Percentiles rank a stretch among this genome's conserved stretches.
These are phyloP conservation scores for Brasenia schreberi DNA, from an alignment of 164 flowering plant genomes.

Conservation along the genomic window DNA sequence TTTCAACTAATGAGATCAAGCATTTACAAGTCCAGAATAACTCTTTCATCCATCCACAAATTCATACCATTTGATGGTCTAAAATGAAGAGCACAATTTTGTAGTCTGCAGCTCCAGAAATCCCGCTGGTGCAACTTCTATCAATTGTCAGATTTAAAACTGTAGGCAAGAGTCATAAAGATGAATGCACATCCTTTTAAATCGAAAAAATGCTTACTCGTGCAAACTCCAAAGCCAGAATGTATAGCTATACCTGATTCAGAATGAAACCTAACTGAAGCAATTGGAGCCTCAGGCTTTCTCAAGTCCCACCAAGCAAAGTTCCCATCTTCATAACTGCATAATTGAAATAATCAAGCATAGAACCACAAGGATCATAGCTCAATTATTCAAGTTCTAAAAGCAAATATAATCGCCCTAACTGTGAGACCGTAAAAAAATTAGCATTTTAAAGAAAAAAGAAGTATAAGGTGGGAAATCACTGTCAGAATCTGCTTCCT, in stretches of 20 bases:
- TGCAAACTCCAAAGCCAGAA: background rate
- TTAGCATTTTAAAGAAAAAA: background rate
- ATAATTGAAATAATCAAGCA: background rate
- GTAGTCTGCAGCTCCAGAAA: constrained; percentile 83
- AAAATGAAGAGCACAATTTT: constrained; percentile 46
- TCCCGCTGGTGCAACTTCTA: constrained; percentile 52
- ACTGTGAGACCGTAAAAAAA: too few relatives aligned
- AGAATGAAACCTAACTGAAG: constrained; percentile 62
- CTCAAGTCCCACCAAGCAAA: constrained; percentile 90
- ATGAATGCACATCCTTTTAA: background rate
- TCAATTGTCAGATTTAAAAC: constrained; percentile 63
- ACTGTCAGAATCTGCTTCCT: too few relatives aligned
- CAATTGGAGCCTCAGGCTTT: constrained; percentile 48
- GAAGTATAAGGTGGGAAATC: background rate
- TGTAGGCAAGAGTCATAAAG: constrained; percentile 13
- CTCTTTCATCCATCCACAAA: background rate
- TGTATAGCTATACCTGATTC: constrained; percentile 52
- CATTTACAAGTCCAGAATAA: too few relatives aligned
- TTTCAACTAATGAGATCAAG: too few relatives aligned
- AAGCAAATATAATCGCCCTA: background rate
- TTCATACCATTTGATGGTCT: constrained; percentile 49
- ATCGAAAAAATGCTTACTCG: background rate
- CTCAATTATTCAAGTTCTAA: background rate
- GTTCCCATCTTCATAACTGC: constrained; percentile 91
- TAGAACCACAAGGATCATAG: background rate